phyloP scores from a whole-genome alignment of 306 rosid species.

The Malus fusca region DNA sequence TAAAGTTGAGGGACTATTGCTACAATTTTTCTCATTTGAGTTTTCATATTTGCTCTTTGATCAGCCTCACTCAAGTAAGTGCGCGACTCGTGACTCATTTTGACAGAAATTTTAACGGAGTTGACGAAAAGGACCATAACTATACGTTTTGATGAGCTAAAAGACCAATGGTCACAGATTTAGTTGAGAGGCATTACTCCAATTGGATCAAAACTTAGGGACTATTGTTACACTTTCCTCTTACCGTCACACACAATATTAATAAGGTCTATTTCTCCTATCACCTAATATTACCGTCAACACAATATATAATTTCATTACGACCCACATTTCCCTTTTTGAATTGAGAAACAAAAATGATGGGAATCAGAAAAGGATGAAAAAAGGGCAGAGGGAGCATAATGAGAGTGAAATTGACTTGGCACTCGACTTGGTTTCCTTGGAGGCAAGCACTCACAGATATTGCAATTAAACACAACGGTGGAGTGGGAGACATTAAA shows the following conservation, averaged over 20 bases:
- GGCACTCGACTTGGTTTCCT: not conserved
- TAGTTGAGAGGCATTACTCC: too few relatives aligned
- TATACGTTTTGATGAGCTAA: too few relatives aligned
- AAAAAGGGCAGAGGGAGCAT: not conserved
- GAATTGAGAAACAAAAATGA: not conserved
- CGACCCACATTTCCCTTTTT: not conserved
- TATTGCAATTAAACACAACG: not conserved
- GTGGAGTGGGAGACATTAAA: not conserved
- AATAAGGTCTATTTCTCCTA: not conserved
- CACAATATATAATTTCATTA: not conserved
- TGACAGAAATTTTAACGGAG: too few relatives aligned
- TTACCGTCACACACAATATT: not conserved
- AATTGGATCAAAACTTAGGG: too few relatives aligned
- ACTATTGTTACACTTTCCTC: too few relatives aligned
- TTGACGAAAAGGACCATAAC: rapidly evolving
- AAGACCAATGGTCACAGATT: too few relatives aligned
- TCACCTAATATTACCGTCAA: not conserved
- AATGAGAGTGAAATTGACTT: not conserved
- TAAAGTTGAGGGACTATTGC: too few relatives aligned
- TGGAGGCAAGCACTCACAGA: not conserved
- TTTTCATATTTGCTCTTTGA: too few relatives aligned
- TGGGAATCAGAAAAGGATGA: not conserved
- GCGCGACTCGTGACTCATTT: too few relatives aligned
- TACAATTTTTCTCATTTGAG: too few relatives aligned
- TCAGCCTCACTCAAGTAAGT: too few relatives aligned